These are phyloP conservation scores for Diphasiastrum complanatum DNA, from an alignment of 83 land plant genomes.

Conservation along the genomic window DNA sequence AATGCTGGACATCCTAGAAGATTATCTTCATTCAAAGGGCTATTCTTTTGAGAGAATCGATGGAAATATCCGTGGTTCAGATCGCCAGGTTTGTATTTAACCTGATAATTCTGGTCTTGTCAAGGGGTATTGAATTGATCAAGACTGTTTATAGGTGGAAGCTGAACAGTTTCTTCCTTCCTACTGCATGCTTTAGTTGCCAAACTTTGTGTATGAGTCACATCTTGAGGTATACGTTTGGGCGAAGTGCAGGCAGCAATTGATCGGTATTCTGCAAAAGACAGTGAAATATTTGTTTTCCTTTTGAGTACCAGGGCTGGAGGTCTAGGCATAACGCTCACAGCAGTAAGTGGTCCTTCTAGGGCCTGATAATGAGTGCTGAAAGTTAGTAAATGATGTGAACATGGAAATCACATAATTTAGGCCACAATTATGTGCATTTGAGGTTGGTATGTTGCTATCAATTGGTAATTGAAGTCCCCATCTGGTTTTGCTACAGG, in stretches of 20 bases:
- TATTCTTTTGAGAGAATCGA: slow-evolving; percentile 34
- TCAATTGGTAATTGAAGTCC: too few species aligned
- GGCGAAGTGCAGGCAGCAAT: slow-evolving; percentile 32
- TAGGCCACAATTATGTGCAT: not conserved
- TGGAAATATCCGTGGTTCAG: slow-evolving; percentile 36
- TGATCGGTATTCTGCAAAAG: slow-evolving; percentile 35
- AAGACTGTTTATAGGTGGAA: too few species aligned
- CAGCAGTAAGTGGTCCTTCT: slow-evolving; percentile 24
- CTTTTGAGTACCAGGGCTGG: slow-evolving; percentile 34
- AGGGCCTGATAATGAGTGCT: not conserved
- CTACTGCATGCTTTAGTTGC: too few species aligned
- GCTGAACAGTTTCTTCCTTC: too few species aligned
- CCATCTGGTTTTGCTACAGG: slow-evolving; percentile 17
- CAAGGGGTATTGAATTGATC: too few species aligned
- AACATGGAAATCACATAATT: too few species aligned
- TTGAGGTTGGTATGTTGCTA: not conserved
- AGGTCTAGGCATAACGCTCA: slow-evolving; percentile 35
- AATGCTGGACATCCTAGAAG: slow-evolving; percentile 36
- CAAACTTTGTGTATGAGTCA: too few species aligned
- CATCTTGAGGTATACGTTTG: too few species aligned
- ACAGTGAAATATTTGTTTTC: slow-evolving; percentile 30
- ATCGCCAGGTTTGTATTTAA: slow-evolving; percentile 29
- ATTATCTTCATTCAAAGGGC: slow-evolving; percentile 20
- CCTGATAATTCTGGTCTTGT: not conserved
- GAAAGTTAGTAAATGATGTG: too few species aligned